These are phyloP conservation scores for Xanthoconium separans DNA, from an alignment of 1,284 basidiomycete species.

Conservation along the genomic window DNA sequence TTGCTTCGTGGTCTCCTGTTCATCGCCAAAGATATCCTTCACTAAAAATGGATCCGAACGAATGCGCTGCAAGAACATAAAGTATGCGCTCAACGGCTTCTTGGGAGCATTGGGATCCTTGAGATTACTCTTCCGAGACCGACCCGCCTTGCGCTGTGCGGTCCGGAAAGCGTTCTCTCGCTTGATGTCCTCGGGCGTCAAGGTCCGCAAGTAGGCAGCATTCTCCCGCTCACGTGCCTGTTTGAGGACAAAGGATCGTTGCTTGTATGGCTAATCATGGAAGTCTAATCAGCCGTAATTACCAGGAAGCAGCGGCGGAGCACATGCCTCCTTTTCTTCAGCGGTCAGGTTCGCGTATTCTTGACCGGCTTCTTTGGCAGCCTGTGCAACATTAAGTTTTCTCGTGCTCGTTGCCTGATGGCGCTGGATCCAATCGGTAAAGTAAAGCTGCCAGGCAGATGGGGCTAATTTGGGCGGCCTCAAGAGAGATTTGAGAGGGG, in stretches of 20 bases:
- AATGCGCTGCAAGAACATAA: conserved; percentile 91
- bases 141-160: conserved; percentile 91
- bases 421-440: conserved; percentile 92
- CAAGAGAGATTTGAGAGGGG: conserved; percentile 65
- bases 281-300: conserved; percentile 30
- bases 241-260: conserved; percentile 81
- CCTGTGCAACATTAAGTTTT: conserved; percentile 94
- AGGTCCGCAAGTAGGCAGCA: conserved; percentile 81
- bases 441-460: conserved; percentile 96
- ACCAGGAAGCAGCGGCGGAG: conserved; percentile 28
- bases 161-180: conserved; percentile 90
- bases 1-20: conserved; percentile 93
- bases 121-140: conserved; percentile 91
- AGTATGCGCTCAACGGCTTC: conserved; percentile 94
- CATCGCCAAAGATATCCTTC: conserved; percentile 84
- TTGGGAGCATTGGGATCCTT: conserved; percentile 97
- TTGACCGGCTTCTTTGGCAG: conserved; percentile 91
- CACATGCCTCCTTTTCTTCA: conserved; percentile 78
- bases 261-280: conserved; percentile 69
- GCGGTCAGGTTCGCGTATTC: conserved; percentile 81
- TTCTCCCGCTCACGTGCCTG: conserved; percentile 82
- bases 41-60: conserved; percentile 73
- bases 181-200: conserved; percentile 94
- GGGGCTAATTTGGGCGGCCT: conserved; percentile 91
- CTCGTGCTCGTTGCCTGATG: conserved; percentile 78